Evolutionary conservation across 805 yeast species (phyloP).

Genomic region (Hanseniaspora lachancei): DNA sequence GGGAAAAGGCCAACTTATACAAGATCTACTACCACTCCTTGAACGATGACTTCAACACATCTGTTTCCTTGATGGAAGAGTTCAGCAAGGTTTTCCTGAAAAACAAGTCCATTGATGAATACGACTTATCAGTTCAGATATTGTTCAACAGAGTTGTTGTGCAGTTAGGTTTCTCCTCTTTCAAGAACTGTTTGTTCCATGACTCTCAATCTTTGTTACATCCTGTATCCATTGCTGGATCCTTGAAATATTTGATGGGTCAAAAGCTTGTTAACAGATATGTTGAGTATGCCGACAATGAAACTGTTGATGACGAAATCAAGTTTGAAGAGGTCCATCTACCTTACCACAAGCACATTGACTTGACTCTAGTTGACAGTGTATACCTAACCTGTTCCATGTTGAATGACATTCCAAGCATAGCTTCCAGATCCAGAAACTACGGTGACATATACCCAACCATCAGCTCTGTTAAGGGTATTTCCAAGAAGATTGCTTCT

Average conservation of each 20-base stretch:
- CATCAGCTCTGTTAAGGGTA: constrained; percentile 54
- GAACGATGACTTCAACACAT: constrained; percentile 67
- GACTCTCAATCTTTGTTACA: constrained; percentile 79
- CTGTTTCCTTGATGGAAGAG: constrained; percentile 75
- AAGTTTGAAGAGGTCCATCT: constrained; percentile 48
- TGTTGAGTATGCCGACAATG: constrained; percentile 22
- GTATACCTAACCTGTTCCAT: constrained; percentile 83
- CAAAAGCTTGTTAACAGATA: constrained; percentile 66
- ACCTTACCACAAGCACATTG: constrained; percentile 98
- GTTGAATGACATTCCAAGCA: constrained; percentile 80
- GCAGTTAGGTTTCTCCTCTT: constrained; percentile 91
- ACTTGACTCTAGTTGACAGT: constrained; percentile 85
- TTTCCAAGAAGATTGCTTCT: constrained; percentile 81
- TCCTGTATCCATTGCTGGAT: constrained; percentile 74
- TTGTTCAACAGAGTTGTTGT: constrained; percentile 89
- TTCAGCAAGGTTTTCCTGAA: constrained; percentile 56
- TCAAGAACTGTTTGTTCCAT: constrained; percentile 71
- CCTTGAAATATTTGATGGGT: constrained; percentile 84
- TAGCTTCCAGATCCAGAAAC: constrained; percentile 54
- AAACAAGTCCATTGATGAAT: constrained; percentile 54
- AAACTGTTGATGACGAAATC: constrained; percentile 31
- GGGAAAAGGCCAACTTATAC: constrained; percentile 71
- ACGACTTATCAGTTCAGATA: constrained; percentile 79
- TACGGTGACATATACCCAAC: constrained; percentile 49
- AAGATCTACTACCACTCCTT: constrained; percentile 86